These are phyloP conservation scores for Yamadazyma dushanensis DNA, from an alignment of 1,139 yeast genomes.

Conservation along the genomic window DNA sequence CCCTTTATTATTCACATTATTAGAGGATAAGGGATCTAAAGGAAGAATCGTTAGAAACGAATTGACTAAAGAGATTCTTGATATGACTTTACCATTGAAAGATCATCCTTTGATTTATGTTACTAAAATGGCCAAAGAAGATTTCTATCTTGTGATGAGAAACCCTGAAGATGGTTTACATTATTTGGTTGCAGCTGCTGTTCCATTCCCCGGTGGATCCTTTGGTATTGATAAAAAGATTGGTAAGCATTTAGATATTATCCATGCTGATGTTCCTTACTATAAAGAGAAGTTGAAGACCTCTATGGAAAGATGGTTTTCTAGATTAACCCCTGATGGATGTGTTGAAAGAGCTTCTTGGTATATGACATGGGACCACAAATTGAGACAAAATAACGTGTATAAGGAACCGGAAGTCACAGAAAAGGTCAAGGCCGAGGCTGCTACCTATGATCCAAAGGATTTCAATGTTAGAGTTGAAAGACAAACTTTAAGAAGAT, in stretches of 20 bases:
- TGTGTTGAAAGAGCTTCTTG: conserved; percentile 77
- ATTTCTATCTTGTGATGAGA: conserved; percentile 61
- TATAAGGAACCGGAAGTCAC: conserved; percentile 45
- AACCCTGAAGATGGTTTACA: conserved; percentile 57
- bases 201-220: conserved; percentile 78
- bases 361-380: conserved; percentile 74
- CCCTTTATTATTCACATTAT: conserved; percentile 58
- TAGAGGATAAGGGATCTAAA: conserved; percentile 33
- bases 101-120: conserved; percentile 64
- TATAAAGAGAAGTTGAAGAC: conserved; percentile 63
- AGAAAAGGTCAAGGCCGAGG: conserved; percentile 33
- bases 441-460: conserved; percentile 28
- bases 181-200: conserved; percentile 71
- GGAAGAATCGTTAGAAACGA: conserved; percentile 55
- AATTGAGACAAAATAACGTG: conserved; percentile 53
- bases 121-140: conserved; percentile 73
- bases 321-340: conserved; percentile 54
- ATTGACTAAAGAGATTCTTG: conserved; percentile 59
- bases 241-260: conserved; percentile 61
- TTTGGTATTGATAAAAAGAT: conserved; percentile 60
- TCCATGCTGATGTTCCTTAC: conserved; percentile 73
- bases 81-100: conserved; percentile 57
- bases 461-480: conserved; percentile 62
- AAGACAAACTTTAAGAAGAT: conserved; percentile 50
- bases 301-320: conserved; percentile 78